Percentiles rank a stretch among this genome's conserved stretches.
Conservation (phyloP, 441 rosid genomes). For the Bocquillonia castaneifolia region DNA sequence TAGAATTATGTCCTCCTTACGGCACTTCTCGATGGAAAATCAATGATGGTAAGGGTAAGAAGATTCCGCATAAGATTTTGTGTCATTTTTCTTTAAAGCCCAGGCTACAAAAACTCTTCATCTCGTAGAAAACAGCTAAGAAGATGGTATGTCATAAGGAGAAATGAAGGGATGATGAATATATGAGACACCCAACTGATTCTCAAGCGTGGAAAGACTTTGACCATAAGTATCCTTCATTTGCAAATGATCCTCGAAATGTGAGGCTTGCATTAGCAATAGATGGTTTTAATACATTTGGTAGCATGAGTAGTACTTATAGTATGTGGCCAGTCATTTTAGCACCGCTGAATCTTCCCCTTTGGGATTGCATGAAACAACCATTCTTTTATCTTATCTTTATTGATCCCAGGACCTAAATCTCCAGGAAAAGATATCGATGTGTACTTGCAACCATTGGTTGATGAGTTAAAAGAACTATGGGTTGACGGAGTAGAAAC, state of each 20-base stretch:
- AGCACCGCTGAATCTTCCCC: conserved; percentile 2
- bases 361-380: conserved; percentile 5
- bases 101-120: background rate
- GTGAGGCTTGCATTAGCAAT: background rate
- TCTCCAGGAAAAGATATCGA: background rate
- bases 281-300: background rate
- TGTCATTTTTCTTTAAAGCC: background rate
- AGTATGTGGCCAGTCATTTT: background rate
- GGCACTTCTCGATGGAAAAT: background rate
- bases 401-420: background rate
- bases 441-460: conserved; percentile 1
- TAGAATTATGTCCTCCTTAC: background rate
- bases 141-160: background rate
- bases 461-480: conserved; percentile 12
- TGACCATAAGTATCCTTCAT: background rate
- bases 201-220: conserved; percentile 12
- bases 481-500: conserved; percentile 4
- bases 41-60: background rate
- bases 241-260: background rate
- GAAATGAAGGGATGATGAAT: background rate
- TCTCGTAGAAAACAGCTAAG: background rate
- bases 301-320: background rate
- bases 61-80: background rate
- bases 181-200: background rate
- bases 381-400: background rate